A percentile compares a stretch with the other conserved stretches of the same genome.
Evolutionary conservation across 2,329 filamentous ascomycete species (phyloP).

Genomic region (Colletotrichum liaoningense): DNA sequence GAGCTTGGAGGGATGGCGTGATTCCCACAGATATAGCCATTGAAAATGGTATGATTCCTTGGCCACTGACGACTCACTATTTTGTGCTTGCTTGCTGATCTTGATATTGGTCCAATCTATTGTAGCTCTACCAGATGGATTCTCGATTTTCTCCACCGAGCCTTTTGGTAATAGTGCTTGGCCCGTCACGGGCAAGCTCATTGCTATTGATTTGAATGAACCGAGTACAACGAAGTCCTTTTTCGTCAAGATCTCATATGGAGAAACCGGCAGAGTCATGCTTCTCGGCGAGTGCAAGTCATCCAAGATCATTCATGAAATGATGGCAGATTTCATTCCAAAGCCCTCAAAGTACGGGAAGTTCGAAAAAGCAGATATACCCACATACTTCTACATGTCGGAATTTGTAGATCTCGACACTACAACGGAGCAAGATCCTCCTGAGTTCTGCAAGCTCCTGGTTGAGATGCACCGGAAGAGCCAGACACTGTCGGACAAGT

Average conservation of each 20-base stretch:
- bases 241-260: background rate
- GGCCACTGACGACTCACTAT: too few relatives aligned
- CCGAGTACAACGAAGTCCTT: background rate
- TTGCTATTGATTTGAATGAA: too few relatives aligned
- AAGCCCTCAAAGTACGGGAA: background rate
- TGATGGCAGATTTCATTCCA: background rate
- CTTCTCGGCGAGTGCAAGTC: background rate
- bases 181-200: too few relatives aligned
- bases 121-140: too few relatives aligned
- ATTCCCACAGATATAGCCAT: too few relatives aligned
- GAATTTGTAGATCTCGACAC: background rate
- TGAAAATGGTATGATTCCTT: too few relatives aligned
- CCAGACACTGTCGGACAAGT: background rate
- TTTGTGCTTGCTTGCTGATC: too few relatives aligned
- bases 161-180: too few relatives aligned
- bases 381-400: background rate
- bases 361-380: background rate
- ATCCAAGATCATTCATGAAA: background rate
- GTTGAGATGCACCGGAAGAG: background rate
- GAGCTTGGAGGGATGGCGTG: too few relatives aligned
- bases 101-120: too few relatives aligned
- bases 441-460: background rate
- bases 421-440: background rate
- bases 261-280: background rate
- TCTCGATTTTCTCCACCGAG: too few relatives aligned